Percentiles rank a stretch among this genome's conserved stretches.
Conservation (phyloP, 768 basidiomycete species). For the Tulasnella sp. region DNA sequence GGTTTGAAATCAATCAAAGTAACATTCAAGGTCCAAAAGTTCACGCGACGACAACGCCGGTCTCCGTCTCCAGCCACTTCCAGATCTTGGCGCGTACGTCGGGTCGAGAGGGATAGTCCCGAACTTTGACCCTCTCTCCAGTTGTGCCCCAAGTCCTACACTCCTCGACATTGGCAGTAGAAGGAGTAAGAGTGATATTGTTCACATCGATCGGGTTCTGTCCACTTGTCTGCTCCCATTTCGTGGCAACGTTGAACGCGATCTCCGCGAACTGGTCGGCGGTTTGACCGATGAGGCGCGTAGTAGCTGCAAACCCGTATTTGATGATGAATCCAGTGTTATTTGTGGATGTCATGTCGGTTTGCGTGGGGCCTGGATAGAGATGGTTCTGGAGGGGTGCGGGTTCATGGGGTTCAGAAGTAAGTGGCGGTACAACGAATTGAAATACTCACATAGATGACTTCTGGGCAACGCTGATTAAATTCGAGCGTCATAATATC, state of each 20-base stretch:
- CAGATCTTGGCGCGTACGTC: slow-evolving; percentile 21
- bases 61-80: slow-evolving; percentile 13
- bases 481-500: slow-evolving; percentile 25
- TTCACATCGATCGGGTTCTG: not conserved
- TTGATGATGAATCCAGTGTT: slow-evolving; percentile 7
- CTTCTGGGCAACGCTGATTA: slow-evolving; percentile 24
- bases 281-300: slow-evolving; percentile 7
- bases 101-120: slow-evolving; percentile 10
- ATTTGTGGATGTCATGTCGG: slow-evolving; percentile 5
- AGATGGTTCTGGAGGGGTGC: slow-evolving; percentile 21
- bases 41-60: not conserved
- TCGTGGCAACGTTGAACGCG: slow-evolving; percentile 19
- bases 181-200: not conserved
- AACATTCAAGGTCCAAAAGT: not conserved
- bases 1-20: too few relatives aligned
- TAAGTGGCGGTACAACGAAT: not conserved
- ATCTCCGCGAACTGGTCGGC: slow-evolving; percentile 27
- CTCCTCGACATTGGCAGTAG: not conserved
- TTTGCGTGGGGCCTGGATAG: slow-evolving; percentile 15
- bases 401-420: not conserved
- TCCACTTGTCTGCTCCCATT: not conserved
- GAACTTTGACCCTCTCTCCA: slow-evolving; percentile 6
- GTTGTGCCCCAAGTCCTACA: slow-evolving; percentile 16
- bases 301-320: not conserved
- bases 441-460: slow-evolving; percentile 18